Evolutionary conservation across 805 yeast species (phyloP).

Genomic region (Metschnikowia colocasiae): DNA sequence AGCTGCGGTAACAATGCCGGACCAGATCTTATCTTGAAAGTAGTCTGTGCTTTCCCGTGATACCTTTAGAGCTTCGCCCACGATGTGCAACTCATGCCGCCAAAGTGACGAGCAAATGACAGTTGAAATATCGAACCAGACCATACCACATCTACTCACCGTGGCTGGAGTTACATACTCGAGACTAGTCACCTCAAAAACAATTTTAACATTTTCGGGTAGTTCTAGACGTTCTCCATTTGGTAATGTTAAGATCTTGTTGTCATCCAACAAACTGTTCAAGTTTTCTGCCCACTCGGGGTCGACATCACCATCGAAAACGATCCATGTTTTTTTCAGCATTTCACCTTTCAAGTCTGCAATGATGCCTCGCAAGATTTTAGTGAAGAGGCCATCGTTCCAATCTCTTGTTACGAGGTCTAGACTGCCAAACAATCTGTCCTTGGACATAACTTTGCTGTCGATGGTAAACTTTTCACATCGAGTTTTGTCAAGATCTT

Average conservation of each 20-base stretch:
- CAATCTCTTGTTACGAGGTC: constrained; percentile 83
- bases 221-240: constrained; percentile 80
- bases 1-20: constrained; percentile 10
- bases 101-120: constrained; percentile 19
- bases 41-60: constrained; percentile 4
- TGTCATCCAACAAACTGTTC: constrained; percentile 89
- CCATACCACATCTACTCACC: constrained; percentile 85
- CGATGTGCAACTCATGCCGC: constrained; percentile 9
- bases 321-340: constrained; percentile 61
- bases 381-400: constrained; percentile 83
- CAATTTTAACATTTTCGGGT: constrained; percentile 57
- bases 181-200: constrained; percentile 75
- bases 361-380: constrained; percentile 54
- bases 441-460: constrained; percentile 71
- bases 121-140: constrained; percentile 55
- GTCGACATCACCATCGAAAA: constrained; percentile 90
- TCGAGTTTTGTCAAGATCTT: constrained; percentile 30
- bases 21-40: constrained; percentile 11
- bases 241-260: constrained; percentile 73
- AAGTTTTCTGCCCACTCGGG: constrained; percentile 91
- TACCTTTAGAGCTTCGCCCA: constrained; percentile 2
- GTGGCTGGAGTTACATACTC: constrained; percentile 83
- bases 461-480: constrained; percentile 50
- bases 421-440: constrained; percentile 61
- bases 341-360: constrained; percentile 59